A percentile compares a stretch with the other conserved stretches of the same genome.
Evolutionary conservation across 192 early-diverging fungal genomes (phyloP).

Genomic region (Umbelopsis isabellina): DNA sequence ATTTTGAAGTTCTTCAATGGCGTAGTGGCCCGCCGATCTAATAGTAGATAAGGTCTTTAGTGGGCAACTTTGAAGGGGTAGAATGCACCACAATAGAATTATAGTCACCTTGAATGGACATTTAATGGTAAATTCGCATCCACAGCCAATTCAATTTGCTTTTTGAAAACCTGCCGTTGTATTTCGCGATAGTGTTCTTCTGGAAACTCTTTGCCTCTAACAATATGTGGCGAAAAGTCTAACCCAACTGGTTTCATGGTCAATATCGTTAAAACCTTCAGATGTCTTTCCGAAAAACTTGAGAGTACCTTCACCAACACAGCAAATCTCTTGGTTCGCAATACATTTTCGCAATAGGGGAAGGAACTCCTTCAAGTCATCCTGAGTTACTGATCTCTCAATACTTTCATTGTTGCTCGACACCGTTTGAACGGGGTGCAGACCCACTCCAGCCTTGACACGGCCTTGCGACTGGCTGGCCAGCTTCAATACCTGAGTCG

Average conservation of each 20-base stretch:
- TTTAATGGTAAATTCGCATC: conserved; percentile 52
- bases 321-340: conserved; percentile 29
- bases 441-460: conserved; percentile 49
- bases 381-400: conserved; percentile 36
- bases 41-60: not conserved
- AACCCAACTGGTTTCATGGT: conserved; percentile 51
- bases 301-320: conserved; percentile 46
- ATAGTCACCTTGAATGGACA: conserved; percentile 53
- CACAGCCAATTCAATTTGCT: conserved; percentile 50
- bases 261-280: conserved; percentile 26
- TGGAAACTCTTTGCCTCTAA: conserved; percentile 32
- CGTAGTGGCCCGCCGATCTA: conserved; percentile 56
- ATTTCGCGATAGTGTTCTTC: conserved; percentile 49
- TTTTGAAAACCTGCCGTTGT: conserved; percentile 52
- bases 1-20: conserved; percentile 51
- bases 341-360: conserved; percentile 45
- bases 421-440: conserved; percentile 57
- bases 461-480: conserved; percentile 36
- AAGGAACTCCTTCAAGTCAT: conserved; percentile 47
- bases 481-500: conserved; percentile 45
- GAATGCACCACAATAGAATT: not conserved
- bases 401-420: conserved; percentile 34
- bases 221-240: conserved; percentile 52
- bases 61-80: not conserved
- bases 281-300: not conserved